Percentiles rank a stretch among this genome's conserved stretches.
Evolutionary conservation across 2,329 filamentous ascomycete species (phyloP).

Genomic region (Cladophialophora chaetospira): DNA sequence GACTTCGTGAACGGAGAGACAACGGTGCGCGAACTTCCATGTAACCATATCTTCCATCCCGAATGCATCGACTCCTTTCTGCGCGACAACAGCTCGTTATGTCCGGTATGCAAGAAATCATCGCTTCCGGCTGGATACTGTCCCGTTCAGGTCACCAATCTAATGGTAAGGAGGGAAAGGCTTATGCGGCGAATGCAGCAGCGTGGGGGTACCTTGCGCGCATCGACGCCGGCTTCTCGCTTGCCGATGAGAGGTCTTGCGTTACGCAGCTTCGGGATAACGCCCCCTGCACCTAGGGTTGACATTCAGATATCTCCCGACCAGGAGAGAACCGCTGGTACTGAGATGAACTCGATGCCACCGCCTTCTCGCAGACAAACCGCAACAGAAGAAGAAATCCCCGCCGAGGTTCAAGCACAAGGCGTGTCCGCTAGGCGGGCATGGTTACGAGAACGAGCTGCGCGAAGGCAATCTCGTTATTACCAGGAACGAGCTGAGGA

Average conservation of each 20-base stretch:
- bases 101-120: slow-evolving; percentile 84
- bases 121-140: slow-evolving; percentile 71
- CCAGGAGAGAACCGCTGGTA: slow-evolving; percentile 4
- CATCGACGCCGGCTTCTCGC: not conserved
- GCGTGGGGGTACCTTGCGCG: slow-evolving; percentile 1
- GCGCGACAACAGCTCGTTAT: slow-evolving; percentile 75
- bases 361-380: slow-evolving; percentile 4
- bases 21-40: slow-evolving; percentile 81
- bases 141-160: slow-evolving; percentile 71
- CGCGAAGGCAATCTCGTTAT: slow-evolving; percentile 25
- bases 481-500: slow-evolving; percentile 28
- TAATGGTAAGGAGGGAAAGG: slow-evolving; percentile 81
- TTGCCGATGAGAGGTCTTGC: slow-evolving; percentile 10
- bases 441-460: slow-evolving; percentile 30
- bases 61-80: slow-evolving; percentile 89
- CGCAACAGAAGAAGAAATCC: slow-evolving; percentile 23
- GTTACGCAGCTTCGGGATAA: slow-evolving; percentile 15
- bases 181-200: slow-evolving; percentile 54
- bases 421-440: slow-evolving; percentile 31
- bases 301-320: slow-evolving; percentile 3
- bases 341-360: slow-evolving; percentile 8
- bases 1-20: slow-evolving; percentile 71
- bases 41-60: slow-evolving; percentile 89
- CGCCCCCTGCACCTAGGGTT: not conserved
- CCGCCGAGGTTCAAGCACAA: slow-evolving; percentile 28